phyloP scores from a whole-genome alignment of 108 stramenopile species.

The Nitzschia inconspicua region DNA sequence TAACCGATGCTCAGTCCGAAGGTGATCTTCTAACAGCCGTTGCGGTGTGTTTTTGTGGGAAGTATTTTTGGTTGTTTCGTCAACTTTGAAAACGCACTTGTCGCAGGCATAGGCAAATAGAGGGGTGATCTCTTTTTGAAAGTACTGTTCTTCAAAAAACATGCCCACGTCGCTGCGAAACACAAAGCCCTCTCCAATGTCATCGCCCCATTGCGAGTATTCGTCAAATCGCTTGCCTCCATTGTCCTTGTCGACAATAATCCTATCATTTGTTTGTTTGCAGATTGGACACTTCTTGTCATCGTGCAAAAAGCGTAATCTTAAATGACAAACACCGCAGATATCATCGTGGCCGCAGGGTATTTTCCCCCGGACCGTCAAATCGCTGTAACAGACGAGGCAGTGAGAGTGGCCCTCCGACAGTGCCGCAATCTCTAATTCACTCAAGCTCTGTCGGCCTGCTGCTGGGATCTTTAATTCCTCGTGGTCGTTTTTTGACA shows the following conservation, averaged over 20 bases:
- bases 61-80: neutral
- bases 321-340: slow-evolving; percentile 73
- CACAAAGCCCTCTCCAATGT: slow-evolving; percentile 47
- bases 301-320: slow-evolving; percentile 64
- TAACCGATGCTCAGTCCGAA: slow-evolving; percentile 58
- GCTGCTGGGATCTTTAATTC: too few species aligned
- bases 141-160: slow-evolving; percentile 64
- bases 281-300: slow-evolving; percentile 80
- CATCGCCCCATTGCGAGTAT: slow-evolving; percentile 75
- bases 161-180: slow-evolving; percentile 68
- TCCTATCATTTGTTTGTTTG: slow-evolving; percentile 54
- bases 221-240: slow-evolving; percentile 33
- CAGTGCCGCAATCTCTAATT: too few species aligned
- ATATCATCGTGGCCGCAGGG: slow-evolving; percentile 85
- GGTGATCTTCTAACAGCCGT: slow-evolving; percentile 60
- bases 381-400: slow-evolving; percentile 69
- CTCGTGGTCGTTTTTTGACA: too few species aligned
- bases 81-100: slow-evolving; percentile 33
- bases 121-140: slow-evolving; percentile 45
- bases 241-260: slow-evolving; percentile 68
- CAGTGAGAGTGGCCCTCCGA: slow-evolving; percentile 31
- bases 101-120: slow-evolving; percentile 68
- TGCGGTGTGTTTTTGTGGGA: slow-evolving; percentile 21
- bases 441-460: too few species aligned
- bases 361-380: slow-evolving; percentile 45